Percentiles rank a stretch among this genome's conserved stretches.
phyloP scores from a whole-genome alignment of 345 rosid species.

The Schrenkiella parvula region DNA sequence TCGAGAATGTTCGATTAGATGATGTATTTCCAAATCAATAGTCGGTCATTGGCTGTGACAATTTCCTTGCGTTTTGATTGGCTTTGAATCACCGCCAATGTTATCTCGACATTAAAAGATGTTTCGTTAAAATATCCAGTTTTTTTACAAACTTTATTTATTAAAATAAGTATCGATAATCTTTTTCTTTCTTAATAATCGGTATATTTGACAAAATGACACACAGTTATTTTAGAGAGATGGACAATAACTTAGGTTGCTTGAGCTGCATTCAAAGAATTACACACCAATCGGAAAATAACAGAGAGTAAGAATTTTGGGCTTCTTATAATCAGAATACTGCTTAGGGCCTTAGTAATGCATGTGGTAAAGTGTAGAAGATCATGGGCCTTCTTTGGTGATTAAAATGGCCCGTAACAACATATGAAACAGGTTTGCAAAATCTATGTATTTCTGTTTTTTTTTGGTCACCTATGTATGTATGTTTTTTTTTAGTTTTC shows the following conservation, averaged over 20 bases:
- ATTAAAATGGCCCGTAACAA: neutral
- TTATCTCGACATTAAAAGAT: neutral
- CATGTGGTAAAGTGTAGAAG: neutral
- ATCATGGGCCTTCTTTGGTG: neutral
- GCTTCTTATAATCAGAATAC: neutral
- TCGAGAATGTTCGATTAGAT: constrained; percentile 12
- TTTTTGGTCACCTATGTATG: neutral
- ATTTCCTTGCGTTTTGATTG: neutral
- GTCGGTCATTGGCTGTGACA: constrained; percentile 13
- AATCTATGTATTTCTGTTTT: neutral
- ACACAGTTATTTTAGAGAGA: too few relatives aligned
- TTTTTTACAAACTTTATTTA: too few relatives aligned
- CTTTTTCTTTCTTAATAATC: too few relatives aligned
- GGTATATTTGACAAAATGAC: too few relatives aligned
- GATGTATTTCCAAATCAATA: neutral
- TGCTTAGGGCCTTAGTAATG: neutral
- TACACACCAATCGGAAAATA: neutral
- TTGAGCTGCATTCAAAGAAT: too few relatives aligned
- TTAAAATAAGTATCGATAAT: too few relatives aligned
- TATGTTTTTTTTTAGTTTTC: neutral
- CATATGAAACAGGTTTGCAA: neutral
- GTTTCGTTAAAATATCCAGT: too few relatives aligned
- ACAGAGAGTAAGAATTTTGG: neutral
- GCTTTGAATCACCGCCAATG: neutral
- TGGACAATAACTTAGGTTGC: too few relatives aligned